phyloP scores from a whole-genome alignment of 2,329 filamentous ascomycete species.

The Aspergillus tamarii region DNA sequence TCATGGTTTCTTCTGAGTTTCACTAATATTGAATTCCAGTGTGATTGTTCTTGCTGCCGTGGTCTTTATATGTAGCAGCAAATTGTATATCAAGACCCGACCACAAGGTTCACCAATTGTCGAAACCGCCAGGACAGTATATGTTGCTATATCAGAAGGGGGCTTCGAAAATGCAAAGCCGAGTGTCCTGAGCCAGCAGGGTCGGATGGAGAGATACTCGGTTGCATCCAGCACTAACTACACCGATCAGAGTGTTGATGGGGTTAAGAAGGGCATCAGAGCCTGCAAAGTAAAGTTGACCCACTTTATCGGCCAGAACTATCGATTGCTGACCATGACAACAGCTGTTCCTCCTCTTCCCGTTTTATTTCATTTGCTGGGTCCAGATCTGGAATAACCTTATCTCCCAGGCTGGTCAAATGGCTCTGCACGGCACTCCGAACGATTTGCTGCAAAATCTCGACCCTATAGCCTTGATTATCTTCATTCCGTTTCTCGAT shows the following conservation, averaged over 20 bases:
- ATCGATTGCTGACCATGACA: neutral
- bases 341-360: constrained; percentile 63
- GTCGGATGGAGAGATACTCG: constrained; percentile 22
- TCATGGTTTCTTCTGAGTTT: neutral
- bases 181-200: constrained; percentile 17
- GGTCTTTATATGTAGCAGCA: constrained; percentile 44
- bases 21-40: constrained; percentile 47
- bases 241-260: constrained; percentile 63
- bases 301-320: neutral
- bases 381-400: constrained; percentile 44
- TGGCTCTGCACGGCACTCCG: constrained; percentile 65
- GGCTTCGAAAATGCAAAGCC: constrained; percentile 22
- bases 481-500: constrained; percentile 70
- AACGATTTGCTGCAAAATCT: constrained; percentile 73
- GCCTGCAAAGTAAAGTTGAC: constrained; percentile 59
- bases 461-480: constrained; percentile 70
- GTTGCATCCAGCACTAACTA: constrained; percentile 27
- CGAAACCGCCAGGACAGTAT: constrained; percentile 44
- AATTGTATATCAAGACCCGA: constrained; percentile 33
- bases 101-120: constrained; percentile 62
- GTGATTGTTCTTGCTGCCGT: constrained; percentile 54
- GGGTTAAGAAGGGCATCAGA: constrained; percentile 60
- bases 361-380: constrained; percentile 53
- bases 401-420: constrained; percentile 42
- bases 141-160: constrained; percentile 25